phyloP scores from a whole-genome alignment of 495 filamentous ascomycete species.

The Trichoderma reesei region DNA sequence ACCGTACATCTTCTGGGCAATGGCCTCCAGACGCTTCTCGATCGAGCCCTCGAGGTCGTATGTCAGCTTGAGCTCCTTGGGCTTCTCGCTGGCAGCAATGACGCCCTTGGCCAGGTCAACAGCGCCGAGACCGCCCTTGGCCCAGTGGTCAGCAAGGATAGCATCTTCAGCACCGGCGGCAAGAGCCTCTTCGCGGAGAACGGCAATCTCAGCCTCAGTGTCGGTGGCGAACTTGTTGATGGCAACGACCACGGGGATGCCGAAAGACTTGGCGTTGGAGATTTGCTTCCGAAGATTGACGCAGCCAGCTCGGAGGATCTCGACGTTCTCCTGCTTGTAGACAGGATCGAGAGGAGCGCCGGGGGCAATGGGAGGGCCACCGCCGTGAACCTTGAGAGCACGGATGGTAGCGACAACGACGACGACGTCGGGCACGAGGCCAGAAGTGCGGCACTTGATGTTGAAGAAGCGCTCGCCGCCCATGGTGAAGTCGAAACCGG shows the following conservation, averaged over 20 bases:
- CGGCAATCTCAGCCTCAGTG: conserved; percentile 82
- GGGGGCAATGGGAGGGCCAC: conserved; percentile 82
- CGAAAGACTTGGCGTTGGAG: conserved; percentile 74
- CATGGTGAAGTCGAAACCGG: conserved; percentile 99
- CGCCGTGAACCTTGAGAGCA: conserved; percentile 93
- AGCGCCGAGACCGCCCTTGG: conserved; percentile 86
- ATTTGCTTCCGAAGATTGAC: conserved; percentile 94
- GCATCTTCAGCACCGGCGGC: conserved; percentile 91
- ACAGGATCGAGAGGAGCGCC: conserved; percentile 73
- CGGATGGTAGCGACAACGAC: conserved; percentile 93
- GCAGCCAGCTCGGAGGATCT: conserved; percentile 79
- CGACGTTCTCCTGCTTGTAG: conserved; percentile 88
- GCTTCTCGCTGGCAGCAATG: conserved; percentile 69
- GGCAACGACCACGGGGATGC: conserved; percentile 91
- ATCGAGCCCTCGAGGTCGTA: conserved; percentile 74
- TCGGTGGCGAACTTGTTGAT: conserved; percentile 96
- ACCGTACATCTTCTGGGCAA: conserved; percentile 89
- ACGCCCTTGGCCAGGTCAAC: conserved; percentile 83
- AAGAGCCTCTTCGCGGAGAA: conserved; percentile 82
- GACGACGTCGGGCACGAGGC: conserved; percentile 82
- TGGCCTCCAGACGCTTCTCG: conserved; percentile 83
- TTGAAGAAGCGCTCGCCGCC: conserved; percentile 99
- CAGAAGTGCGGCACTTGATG: conserved; percentile 95
- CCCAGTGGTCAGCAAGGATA: conserved; percentile 92
- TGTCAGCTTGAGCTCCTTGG: conserved; percentile 82